Evolutionary conservation across 2,329 filamentous ascomycete genomes (phyloP), one percentile per base, ranked within the genome.

Genomic region (Cladophialophora immunda): DNA sequence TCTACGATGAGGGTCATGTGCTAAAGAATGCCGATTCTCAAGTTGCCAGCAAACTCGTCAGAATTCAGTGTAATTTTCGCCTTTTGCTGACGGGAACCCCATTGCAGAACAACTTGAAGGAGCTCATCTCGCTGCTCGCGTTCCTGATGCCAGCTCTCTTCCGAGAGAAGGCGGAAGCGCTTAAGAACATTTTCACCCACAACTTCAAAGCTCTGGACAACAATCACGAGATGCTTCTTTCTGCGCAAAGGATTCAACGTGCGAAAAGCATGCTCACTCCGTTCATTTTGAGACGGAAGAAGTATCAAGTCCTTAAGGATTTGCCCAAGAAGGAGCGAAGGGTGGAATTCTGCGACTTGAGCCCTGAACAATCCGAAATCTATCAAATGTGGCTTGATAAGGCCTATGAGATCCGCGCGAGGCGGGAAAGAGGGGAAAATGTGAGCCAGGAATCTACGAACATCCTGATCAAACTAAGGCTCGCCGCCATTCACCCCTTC

Each of bases 1-100:
- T 99, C 11, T 99, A 93, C 74, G 95, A 99, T 75, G 95, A 99
- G 79, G 95, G 94, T 0, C 95, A 99, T 79, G 89, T 92, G 75
- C 82, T 99, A 77, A 97, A 97, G 81, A 98, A 97, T 76, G 89
- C 90, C 2, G 89, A 89, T 55, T 96, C 94, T 0, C 88, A 92
- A 61, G 85, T 92, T 5, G 97, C 97, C 78, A 87, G 88, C 73
- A 90, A 92, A 67, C 83, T 98, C 60, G 89, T 92, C 74, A 86
- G 87, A 38, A 93, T 99, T 62, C 86, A 86, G 0, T 90, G 93
- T 0, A 82, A 87, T n/a, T 97, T 95, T 85, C 89, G 93, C 68
- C 86, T 99, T 58, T 84, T 99, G 3, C 86, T 99, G 29, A 92
- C 90, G 30, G 95, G 95, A 50, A 99, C 95, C 0, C 95, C 95